Evolutionary conservation across 306 rosid genomes (phyloP).

Genomic region (Vigna trinervia): DNA sequence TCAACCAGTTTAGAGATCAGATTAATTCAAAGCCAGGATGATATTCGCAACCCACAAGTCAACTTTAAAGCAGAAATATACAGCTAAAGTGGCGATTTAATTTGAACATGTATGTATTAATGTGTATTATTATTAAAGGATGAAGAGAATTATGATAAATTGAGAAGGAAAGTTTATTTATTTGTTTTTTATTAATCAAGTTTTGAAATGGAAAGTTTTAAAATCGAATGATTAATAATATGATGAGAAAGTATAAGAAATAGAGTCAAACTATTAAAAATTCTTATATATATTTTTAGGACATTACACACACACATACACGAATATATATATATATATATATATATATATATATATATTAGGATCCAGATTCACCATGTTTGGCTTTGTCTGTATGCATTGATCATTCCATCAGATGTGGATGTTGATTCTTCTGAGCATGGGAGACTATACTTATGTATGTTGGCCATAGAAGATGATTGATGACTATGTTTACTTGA

Average conservation of each 20-base stretch:
- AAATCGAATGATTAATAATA: neutral
- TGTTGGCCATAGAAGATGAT: too few relatives aligned
- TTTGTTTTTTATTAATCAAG: conserved; percentile 4
- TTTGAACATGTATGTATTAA: conserved; percentile 5
- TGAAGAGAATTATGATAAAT: conserved; percentile 1
- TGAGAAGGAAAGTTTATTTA: conserved; percentile 14
- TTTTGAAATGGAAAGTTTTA: conserved; percentile 7
- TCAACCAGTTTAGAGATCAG: conserved; percentile 82
- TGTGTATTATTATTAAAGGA: neutral
- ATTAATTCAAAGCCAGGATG: conserved; percentile 82
- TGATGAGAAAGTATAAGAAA: neutral
- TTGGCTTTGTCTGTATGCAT: too few relatives aligned
- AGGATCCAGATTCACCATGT: too few relatives aligned
- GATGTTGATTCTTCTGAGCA: too few relatives aligned
- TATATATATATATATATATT: too few relatives aligned
- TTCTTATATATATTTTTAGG: too few relatives aligned
- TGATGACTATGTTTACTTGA: too few relatives aligned
- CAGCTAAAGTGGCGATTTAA: conserved; percentile 41
- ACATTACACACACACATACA: too few relatives aligned
- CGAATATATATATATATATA: too few relatives aligned
- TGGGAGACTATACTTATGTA: too few relatives aligned
- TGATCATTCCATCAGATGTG: too few relatives aligned
- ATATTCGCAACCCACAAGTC: conserved; percentile 67
- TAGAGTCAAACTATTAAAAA: neutral
- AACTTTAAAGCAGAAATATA: conserved; percentile 66